Evolutionary conservation across 225 moss, liverwort and hornwort species (phyloP).

Genomic region (Antitrichia curtipendula): DNA sequence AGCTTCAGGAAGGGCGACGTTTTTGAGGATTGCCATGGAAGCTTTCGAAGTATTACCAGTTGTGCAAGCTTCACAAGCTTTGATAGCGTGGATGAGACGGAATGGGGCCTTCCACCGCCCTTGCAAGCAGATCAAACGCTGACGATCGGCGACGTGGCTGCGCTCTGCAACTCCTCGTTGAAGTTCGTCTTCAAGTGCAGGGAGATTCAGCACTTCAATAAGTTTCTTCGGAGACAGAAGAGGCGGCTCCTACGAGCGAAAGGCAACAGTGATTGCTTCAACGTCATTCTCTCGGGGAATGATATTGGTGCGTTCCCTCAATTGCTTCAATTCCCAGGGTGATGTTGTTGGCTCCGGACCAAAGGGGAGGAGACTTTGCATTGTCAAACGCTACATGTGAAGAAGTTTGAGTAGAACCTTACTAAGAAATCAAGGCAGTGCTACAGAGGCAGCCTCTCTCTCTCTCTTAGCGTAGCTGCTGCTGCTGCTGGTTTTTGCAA

Average conservation of each 20-base stretch:
- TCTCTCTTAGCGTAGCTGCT: background rate
- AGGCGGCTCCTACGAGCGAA: conserved; percentile 1
- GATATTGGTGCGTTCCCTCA: conserved; percentile 19
- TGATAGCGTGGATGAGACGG: conserved; percentile 2
- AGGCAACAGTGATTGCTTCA: conserved; percentile 8
- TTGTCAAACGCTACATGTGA: background rate
- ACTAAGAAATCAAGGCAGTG: background rate
- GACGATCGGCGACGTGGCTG: conserved; percentile 37
- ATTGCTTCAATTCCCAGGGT: background rate
- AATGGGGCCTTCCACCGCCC: conserved; percentile 13
- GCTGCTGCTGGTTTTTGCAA: background rate
- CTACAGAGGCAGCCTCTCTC: background rate
- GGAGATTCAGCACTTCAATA: conserved; percentile 39
- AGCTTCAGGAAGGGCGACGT: background rate
- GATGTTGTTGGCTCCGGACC: background rate
- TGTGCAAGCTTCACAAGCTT: conserved; percentile 1
- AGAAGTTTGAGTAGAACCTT: background rate
- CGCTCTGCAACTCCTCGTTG: conserved; percentile 38
- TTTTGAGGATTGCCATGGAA: conserved; percentile 29
- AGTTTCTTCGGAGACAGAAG: conserved; percentile 23
- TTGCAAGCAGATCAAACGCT: conserved; percentile 12
- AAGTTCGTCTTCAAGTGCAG: conserved; percentile 47
- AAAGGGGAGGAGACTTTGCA: background rate
- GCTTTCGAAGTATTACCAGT: conserved; percentile 17
- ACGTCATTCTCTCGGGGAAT: conserved; percentile 25